Percentiles rank a stretch among this genome's conserved stretches.
These are phyloP conservation scores for Zymoseptoria passerinii DNA, from an alignment of 2,329 filamentous ascomycete species.

Conservation along the genomic window DNA sequence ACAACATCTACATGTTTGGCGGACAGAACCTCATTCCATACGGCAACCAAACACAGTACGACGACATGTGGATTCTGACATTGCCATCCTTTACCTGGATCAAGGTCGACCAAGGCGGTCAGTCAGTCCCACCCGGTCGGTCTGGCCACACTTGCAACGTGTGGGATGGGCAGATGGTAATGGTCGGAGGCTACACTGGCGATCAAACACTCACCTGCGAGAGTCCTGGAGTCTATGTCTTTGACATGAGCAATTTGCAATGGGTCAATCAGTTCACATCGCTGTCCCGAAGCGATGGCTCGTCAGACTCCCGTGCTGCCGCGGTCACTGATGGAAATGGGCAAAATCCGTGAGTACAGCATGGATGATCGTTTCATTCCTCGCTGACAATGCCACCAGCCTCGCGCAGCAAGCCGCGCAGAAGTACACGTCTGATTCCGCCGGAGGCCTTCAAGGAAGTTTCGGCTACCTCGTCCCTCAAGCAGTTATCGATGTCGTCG, in stretches of 20 bases:
- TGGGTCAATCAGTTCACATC: constrained; percentile 69
- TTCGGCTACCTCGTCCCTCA: constrained; percentile 63
- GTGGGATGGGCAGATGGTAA: constrained; percentile 74
- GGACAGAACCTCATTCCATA: constrained; percentile 64
- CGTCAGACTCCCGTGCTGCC: constrained; percentile 5
- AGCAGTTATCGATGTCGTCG: constrained; percentile 56
- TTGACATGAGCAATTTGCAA: constrained; percentile 60
- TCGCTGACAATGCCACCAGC: constrained; percentile 27
- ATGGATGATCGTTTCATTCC: not conserved
- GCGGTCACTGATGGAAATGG: constrained; percentile 6
- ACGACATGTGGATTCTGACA: constrained; percentile 72
- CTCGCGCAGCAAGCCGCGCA: constrained; percentile 47
- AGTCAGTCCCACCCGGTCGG: constrained; percentile 48
- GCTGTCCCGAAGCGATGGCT: constrained; percentile 34
- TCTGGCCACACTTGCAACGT: constrained; percentile 68
- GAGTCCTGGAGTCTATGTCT: constrained; percentile 62
- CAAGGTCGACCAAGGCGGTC: constrained; percentile 46
- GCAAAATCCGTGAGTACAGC: not conserved
- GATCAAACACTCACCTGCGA: constrained; percentile 52
- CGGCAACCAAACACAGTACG: constrained; percentile 52
- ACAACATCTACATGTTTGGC: constrained; percentile 71
- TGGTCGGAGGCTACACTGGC: constrained; percentile 63
- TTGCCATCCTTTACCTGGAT: constrained; percentile 77
- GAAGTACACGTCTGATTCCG: constrained; percentile 35
- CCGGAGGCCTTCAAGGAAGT: constrained; percentile 50